These are phyloP conservation scores for Axilococcus clingmanii DNA, from an alignment of 139 green algal species.

Conservation along the genomic window DNA sequence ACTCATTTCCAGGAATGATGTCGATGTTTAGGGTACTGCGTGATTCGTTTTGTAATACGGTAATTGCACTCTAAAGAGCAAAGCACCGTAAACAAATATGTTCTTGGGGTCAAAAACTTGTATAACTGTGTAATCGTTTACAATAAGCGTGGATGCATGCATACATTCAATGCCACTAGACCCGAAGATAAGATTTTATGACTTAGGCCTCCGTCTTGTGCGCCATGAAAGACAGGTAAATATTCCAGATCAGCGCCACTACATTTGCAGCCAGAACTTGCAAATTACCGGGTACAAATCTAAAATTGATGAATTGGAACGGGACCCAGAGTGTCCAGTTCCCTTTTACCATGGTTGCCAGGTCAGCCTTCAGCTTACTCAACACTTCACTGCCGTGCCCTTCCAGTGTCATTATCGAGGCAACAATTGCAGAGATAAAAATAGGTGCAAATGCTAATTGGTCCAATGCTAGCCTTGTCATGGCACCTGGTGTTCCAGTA, in stretches of 20 bases:
- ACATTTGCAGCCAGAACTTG: conserved; percentile 71
- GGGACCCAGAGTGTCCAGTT: conserved; percentile 90
- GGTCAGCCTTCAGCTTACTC: conserved; percentile 63
- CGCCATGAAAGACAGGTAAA: conserved; percentile 64
- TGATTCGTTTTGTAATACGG: too few species aligned
- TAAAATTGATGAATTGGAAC: conserved; percentile 86
- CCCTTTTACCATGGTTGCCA: conserved; percentile 46
- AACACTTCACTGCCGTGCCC: conserved; percentile 47
- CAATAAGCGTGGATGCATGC: too few species aligned
- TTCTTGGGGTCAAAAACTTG: too few species aligned
- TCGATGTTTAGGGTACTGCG: too few species aligned
- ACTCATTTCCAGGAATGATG: too few species aligned
- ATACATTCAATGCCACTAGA: too few species aligned
- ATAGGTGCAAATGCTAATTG: conserved; percentile 83
- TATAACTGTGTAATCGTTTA: too few species aligned
- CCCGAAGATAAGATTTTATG: too few species aligned
- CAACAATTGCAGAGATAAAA: conserved; percentile 78
- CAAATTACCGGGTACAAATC: conserved; percentile 62
- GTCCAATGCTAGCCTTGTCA: conserved; percentile 56
- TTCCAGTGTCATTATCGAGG: conserved; percentile 46
- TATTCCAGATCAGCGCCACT: conserved; percentile 72
- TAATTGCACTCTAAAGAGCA: too few species aligned
- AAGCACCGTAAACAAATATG: too few species aligned
- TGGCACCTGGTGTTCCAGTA: conserved; percentile 28
- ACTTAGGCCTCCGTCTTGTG: conserved; percentile 16